A percentile compares a stretch with the other conserved stretches of the same genome.
Conservation (phyloP, 2,329 filamentous ascomycete genomes). For the Leptosphaerulina australis region DNA sequence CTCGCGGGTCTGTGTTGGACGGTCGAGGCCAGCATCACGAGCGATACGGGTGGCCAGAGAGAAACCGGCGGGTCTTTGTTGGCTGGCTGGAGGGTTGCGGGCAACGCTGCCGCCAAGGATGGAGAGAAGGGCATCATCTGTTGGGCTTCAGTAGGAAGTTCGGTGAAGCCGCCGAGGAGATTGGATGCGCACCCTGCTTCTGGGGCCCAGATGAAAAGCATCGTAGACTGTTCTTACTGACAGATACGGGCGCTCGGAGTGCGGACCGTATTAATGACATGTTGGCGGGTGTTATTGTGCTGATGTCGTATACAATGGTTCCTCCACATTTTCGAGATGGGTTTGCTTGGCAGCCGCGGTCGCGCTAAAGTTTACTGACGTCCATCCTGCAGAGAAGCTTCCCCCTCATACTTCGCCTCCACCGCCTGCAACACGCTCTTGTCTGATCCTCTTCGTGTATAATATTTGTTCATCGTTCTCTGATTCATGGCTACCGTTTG, state of each 20-base stretch:
- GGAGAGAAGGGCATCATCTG: conserved; percentile 27
- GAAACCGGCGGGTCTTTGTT: background rate
- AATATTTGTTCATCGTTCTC: conserved; percentile 9
- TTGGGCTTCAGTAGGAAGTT: conserved; percentile 14
- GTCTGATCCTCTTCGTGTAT: conserved; percentile 24
- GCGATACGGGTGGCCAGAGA: conserved; percentile 26
- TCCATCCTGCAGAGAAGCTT: conserved; percentile 11
- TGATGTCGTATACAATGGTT: conserved; percentile 7
- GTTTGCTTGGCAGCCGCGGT: conserved; percentile 3
- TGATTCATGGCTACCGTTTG: conserved; percentile 22
- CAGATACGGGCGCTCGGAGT: conserved; percentile 16
- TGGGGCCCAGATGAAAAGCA: conserved; percentile 34
- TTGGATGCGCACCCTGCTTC: conserved; percentile 26
- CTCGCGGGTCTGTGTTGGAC: conserved; percentile 28
- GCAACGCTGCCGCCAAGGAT: conserved; percentile 27
- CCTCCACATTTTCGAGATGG: conserved; percentile 7
- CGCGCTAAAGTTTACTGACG: conserved; percentile 11
- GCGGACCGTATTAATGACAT: conserved; percentile 34
- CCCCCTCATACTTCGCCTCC: conserved; percentile 16
- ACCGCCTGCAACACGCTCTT: conserved; percentile 14
- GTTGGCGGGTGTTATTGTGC: conserved; percentile 15
- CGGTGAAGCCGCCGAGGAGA: conserved; percentile 1
- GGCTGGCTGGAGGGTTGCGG: conserved; percentile 13
- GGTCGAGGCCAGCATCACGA: conserved; percentile 28
- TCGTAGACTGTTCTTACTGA: conserved; percentile 24